A percentile compares a stretch with the other conserved stretches of the same genome.
Evolutionary conservation across 1,284 basidiomycete genomes (phyloP).

Genomic region (Cutaneotrichosporon cavernicola): DNA sequence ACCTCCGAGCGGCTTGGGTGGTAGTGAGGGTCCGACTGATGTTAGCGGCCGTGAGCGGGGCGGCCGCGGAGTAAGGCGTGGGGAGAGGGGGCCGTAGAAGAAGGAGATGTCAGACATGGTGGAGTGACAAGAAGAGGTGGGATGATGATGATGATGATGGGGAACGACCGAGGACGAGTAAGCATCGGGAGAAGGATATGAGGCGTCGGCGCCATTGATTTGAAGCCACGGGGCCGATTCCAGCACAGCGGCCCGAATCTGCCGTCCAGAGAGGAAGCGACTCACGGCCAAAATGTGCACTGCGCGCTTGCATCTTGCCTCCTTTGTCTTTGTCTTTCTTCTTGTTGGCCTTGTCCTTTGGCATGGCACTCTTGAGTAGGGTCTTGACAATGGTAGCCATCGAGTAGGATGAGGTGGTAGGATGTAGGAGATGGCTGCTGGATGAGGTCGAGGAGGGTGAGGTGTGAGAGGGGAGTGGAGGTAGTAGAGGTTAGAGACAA

Average conservation of each 20-base stretch:
- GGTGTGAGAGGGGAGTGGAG: no score
- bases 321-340: slow-evolving; percentile 6
- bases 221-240: neutral
- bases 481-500: no score
- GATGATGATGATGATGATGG: neutral
- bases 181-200: neutral
- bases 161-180: neutral
- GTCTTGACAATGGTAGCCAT: slow-evolving; percentile 7
- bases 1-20: neutral
- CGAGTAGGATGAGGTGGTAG: neutral
- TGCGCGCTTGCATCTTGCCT: neutral
- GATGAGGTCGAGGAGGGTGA: neutral
- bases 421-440: no score
- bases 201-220: neutral
- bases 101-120: neutral
- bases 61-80: neutral
- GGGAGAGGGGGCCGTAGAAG: neutral
- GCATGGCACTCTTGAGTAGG: neutral
- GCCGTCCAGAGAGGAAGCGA: neutral
- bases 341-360: slow-evolving; percentile 1
- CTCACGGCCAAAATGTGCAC: neutral
- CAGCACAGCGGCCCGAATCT: neutral
- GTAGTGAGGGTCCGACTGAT: neutral
- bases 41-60: neutral
- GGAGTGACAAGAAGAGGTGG: neutral